phyloP scores from a whole-genome alignment of 352 stramenopile genomes.

The Pythium folliculosum region DNA sequence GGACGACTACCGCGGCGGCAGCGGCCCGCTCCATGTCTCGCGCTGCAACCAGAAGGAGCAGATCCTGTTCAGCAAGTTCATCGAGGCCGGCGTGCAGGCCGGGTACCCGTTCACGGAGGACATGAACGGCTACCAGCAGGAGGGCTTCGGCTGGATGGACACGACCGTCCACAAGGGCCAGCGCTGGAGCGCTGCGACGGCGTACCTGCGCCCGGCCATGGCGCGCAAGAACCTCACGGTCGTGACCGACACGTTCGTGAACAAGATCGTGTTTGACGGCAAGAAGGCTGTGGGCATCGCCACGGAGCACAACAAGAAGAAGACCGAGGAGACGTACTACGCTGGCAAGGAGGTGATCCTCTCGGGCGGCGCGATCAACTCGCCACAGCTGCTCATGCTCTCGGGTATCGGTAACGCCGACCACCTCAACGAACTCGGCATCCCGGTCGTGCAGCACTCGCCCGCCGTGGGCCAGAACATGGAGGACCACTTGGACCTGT shows the following conservation, averaged over 20 bases:
- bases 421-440: slow-evolving; percentile 71
- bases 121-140: slow-evolving; percentile 90
- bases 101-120: slow-evolving; percentile 88
- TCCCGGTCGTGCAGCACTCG: slow-evolving; percentile 76
- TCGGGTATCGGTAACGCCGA: slow-evolving; percentile 82
- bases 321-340: slow-evolving; percentile 47
- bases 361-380: slow-evolving; percentile 87
- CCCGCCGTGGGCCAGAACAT: slow-evolving; percentile 87
- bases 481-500: slow-evolving; percentile 89
- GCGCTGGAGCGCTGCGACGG: slow-evolving; percentile 77
- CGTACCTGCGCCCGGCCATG: slow-evolving; percentile 76
- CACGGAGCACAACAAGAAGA: slow-evolving; percentile 64
- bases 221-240: slow-evolving; percentile 72
- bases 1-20: slow-evolving; percentile 81
- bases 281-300: slow-evolving; percentile 78
- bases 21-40: slow-evolving; percentile 79
- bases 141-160: slow-evolving; percentile 91
- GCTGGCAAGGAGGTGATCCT: slow-evolving; percentile 89
- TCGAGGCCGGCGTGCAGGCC: slow-evolving; percentile 82
- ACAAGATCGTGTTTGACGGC: slow-evolving; percentile 83
- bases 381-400: slow-evolving; percentile 86
- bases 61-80: slow-evolving; percentile 89
- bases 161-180: slow-evolving; percentile 82
- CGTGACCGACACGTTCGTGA: slow-evolving; percentile 82
- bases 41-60: slow-evolving; percentile 80